These are phyloP conservation scores for Starmerella kuoi DNA, from an alignment of 805 yeast genomes.

Conservation along the genomic window DNA sequence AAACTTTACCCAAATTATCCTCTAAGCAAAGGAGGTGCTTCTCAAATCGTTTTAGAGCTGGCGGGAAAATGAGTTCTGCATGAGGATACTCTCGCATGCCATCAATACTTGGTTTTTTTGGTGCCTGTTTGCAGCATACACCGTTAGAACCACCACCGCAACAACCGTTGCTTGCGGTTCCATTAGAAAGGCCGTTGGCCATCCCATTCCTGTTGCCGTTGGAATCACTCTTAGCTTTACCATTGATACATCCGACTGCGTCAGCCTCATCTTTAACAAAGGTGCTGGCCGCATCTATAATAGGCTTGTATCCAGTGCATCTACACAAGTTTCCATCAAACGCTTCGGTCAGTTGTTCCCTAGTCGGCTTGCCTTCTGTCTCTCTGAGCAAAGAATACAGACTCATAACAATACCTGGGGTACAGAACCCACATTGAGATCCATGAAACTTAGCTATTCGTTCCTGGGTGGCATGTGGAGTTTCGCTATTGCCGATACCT, in stretches of 20 bases:
- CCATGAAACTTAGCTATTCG: conserved; percentile 39
- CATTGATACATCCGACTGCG: not conserved
- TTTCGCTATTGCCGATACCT: conserved; percentile 34
- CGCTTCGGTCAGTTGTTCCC: conserved; percentile 34
- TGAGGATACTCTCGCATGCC: conserved; percentile 31
- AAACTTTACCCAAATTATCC: conserved; percentile 33
- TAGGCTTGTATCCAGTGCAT: conserved; percentile 42
- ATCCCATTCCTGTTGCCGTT: conserved; percentile 10
- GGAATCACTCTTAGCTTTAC: not conserved
- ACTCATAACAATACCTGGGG: conserved; percentile 42
- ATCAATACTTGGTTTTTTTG: not conserved
- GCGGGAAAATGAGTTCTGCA: conserved; percentile 35
- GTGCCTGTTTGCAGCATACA: conserved; percentile 12
- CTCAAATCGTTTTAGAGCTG: conserved; percentile 26
- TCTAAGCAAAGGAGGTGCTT: conserved; percentile 27
- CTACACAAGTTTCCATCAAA: conserved; percentile 39
- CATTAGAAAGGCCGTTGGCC: conserved; percentile 1
- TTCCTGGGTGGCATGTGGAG: conserved; percentile 40
- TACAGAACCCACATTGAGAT: conserved; percentile 41
- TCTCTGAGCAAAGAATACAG: conserved; percentile 34
- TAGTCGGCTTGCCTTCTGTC: conserved; percentile 31
- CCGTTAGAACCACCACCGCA: conserved; percentile 14
- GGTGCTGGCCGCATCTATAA: conserved; percentile 37
- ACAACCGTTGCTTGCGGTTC: not conserved
- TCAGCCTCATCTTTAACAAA: conserved; percentile 24